Percentiles rank a stretch among this genome's conserved stretches.
phyloP scores from a whole-genome alignment of 345 rosid species.

The Lumnitzera racemosa region DNA sequence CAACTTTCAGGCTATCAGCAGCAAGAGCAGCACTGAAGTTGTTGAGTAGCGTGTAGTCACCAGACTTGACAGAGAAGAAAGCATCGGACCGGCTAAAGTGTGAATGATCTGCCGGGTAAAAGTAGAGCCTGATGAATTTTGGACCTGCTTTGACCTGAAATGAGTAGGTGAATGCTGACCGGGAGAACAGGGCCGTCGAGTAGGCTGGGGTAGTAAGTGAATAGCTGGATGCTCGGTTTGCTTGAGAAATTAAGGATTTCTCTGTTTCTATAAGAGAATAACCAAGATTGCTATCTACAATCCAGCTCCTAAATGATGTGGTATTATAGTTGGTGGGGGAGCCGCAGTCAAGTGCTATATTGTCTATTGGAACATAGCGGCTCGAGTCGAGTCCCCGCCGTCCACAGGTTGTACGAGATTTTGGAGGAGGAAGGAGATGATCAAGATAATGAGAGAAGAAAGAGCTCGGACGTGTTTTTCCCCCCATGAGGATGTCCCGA shows the following conservation, averaged over 20 bases:
- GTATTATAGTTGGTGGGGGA: neutral
- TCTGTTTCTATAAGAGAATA: conserved; percentile 4
- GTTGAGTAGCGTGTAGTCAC: conserved; percentile 12
- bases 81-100: neutral
- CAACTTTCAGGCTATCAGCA: neutral
- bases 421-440: conserved; percentile 13
- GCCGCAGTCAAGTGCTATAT: conserved; percentile 8
- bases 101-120: conserved; percentile 9
- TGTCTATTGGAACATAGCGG: neutral
- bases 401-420: neutral
- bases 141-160: conserved; percentile 26
- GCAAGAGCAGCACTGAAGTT: conserved; percentile 22
- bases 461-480: no score
- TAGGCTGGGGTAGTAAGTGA: neutral
- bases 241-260: neutral
- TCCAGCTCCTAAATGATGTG: conserved; percentile 3
- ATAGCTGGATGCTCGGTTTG: neutral
- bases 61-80: conserved; percentile 20
- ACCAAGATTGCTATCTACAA: conserved; percentile 15
- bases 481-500: no score
- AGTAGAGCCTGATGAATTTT: conserved; percentile 26
- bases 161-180: conserved; percentile 19
- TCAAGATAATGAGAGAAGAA: conserved; percentile 10
- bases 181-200: conserved; percentile 16
- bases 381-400: no score